These are phyloP conservation scores for Solanum paucissectum DNA, from an alignment of 257 asterid genomes.

Conservation along the genomic window DNA sequence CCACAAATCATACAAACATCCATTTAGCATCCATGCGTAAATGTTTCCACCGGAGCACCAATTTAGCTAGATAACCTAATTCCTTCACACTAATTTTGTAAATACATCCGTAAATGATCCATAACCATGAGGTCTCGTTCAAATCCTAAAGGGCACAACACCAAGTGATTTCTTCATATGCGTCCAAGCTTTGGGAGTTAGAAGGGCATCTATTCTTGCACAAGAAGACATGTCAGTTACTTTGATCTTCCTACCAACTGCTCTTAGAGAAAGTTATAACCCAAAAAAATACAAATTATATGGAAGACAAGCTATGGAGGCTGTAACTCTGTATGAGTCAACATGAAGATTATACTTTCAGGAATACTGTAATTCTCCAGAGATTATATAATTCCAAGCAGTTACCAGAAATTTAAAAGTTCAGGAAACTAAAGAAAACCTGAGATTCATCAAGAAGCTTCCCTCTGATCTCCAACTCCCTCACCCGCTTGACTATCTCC, in stretches of 20 bases:
- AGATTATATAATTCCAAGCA: neutral
- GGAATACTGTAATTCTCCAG: neutral
- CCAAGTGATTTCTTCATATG: neutral
- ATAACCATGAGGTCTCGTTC: neutral
- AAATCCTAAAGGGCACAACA: neutral
- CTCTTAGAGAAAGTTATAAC: neutral
- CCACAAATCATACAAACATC: neutral
- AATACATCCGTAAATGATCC: neutral
- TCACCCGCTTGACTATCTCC: slow-evolving; percentile 54
- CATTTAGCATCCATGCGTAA: neutral
- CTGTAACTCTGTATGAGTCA: neutral
- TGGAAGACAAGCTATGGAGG: neutral
- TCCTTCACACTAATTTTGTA: neutral
- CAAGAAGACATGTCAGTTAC: neutral
- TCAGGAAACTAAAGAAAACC: slow-evolving; percentile 33
- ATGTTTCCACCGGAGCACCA: neutral
- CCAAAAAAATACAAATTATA: neutral
- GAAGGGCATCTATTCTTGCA: neutral
- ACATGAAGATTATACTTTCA: neutral
- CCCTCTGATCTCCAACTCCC: slow-evolving; percentile 62
- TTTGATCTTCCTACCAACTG: neutral
- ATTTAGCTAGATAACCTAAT: neutral
- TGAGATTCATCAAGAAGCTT: slow-evolving; percentile 95
- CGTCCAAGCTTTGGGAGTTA: neutral
- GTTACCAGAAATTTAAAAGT: neutral